phyloP scores from a whole-genome alignment of 345 rosid species.

The Eucalyptus tenuipes region DNA sequence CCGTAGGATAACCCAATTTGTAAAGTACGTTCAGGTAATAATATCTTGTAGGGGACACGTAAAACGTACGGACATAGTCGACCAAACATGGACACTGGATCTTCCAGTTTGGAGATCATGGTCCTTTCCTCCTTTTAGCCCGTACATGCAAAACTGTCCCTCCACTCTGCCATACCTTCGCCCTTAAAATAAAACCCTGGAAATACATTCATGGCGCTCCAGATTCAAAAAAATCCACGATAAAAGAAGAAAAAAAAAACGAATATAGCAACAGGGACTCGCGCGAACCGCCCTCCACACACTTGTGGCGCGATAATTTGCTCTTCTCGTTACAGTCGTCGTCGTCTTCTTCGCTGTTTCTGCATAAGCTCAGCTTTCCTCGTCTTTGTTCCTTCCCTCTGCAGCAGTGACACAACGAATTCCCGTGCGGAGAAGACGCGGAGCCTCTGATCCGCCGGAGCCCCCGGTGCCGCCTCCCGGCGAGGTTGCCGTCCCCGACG shows the following conservation, averaged over 20 bases:
- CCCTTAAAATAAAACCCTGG: neutral
- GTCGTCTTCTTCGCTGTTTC: neutral
- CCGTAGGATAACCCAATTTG: too few species aligned
- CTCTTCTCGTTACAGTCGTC: neutral
- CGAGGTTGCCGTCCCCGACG: neutral
- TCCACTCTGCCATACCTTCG: neutral
- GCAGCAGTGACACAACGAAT: neutral
- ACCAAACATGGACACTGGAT: neutral
- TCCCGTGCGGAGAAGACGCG: too few species aligned
- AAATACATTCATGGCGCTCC: neutral
- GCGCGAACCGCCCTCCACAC: too few species aligned
- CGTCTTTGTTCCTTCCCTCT: neutral
- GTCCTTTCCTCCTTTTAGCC: neutral
- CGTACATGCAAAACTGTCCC: neutral
- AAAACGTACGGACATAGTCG: neutral
- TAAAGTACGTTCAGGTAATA: neutral
- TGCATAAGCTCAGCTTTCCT: neutral
- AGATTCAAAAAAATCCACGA: neutral
- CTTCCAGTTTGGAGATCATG: neutral
- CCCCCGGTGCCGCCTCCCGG: neutral
- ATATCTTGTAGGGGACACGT: neutral
- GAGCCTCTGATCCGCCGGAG: neutral
- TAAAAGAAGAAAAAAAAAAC: neutral
- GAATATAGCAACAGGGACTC: neutral
- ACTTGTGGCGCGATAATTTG: neutral